Evolutionary conservation across 2,329 filamentous ascomycete species (phyloP), one percentile per base, ranked within the genome.

Genomic region (Colletotrichum destructivum): DNA sequence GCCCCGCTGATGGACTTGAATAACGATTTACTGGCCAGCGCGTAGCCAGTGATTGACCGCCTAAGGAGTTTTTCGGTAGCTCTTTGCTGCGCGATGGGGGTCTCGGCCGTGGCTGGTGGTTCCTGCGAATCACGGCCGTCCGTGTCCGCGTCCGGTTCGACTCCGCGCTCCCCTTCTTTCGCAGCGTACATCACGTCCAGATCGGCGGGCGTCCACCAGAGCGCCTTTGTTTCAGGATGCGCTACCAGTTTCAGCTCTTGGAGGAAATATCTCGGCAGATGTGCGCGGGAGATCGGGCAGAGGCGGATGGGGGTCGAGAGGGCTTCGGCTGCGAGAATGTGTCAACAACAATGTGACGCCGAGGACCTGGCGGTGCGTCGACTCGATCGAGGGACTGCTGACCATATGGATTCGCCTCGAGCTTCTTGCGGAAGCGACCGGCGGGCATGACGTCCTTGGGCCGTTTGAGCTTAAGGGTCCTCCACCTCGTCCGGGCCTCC

Each of bases 371-470:
- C 52, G 52, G 40, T 21, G 16, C 35, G 7, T 9, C 0, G 18
- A 12, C 7, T n/a, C 0, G 18, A 12, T 7, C 18, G 35, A 15
- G 16, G 9, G 15, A 38, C 13, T 16, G 40, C 82, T 40, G 82
- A 92, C 91, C 92, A 75, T 89, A 94, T 2, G 91, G 85, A 74
- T 93, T 95, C 47, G 85, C 84, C 40, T 82, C 83, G 2, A 94
- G 81, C 70, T 88, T 87, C 68, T 83, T 84, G 76, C 91, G 89
- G 71, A 94, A 88, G 2, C 85, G 81, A 81, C 84, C 2, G 69
- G 75, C 0, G 78, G 31, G n/a, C 4, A 57, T 11, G 12, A 42
- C 38, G 42, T 57, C 35, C 35, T 76, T 40, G 74, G 40, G 13
- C 23, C 51, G 82, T 82, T 35, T 83, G 79, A 23, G 79, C 67